Evolutionary conservation across 306 rosid species (phyloP).

Genomic region (Heteromeles arbutifolia): DNA sequence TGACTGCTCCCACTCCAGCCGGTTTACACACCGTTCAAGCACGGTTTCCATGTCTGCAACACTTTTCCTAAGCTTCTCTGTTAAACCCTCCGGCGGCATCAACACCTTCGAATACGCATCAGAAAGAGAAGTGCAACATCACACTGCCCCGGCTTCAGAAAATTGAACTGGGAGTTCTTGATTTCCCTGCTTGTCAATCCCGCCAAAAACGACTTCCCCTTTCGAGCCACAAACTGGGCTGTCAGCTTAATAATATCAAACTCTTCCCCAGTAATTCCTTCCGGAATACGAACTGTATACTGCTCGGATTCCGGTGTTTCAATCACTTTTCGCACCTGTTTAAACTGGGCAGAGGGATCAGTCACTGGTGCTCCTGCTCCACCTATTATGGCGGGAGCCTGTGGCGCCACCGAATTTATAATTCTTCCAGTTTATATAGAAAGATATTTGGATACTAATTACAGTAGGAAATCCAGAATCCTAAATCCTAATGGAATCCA

Average conservation of each 20-base stretch:
- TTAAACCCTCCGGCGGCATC: conserved; percentile 86
- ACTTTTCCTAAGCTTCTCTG: conserved; percentile 72
- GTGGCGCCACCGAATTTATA: conserved; percentile 6
- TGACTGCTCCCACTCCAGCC: conserved; percentile 92
- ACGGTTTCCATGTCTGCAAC: conserved; percentile 80
- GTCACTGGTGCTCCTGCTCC: conserved; percentile 38
- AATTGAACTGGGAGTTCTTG: conserved; percentile 86
- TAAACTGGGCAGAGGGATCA: conserved; percentile 66
- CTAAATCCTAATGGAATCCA: too few species aligned
- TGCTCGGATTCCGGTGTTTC: conserved; percentile 96
- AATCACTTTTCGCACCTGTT: conserved; percentile 52
- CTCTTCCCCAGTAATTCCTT: conserved; percentile 93
- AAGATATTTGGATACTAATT: too few species aligned
- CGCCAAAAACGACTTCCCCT: conserved; percentile 84
- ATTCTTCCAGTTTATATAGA: too few species aligned
- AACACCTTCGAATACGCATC: conserved; percentile 91
- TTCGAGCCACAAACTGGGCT: conserved; percentile 92
- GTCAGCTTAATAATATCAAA: conserved; percentile 86
- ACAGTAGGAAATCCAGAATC: too few species aligned
- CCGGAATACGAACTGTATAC: conserved; percentile 90
- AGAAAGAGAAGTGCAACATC: conserved; percentile 81
- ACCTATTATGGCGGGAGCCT: conserved; percentile 37
- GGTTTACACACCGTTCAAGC: conserved; percentile 78
- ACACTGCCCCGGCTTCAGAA: conserved; percentile 84
- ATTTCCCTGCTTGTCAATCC: conserved; percentile 91